phyloP scores from a whole-genome alignment of 2,329 filamentous ascomycete species.

The Cladosporium colombiae region DNA sequence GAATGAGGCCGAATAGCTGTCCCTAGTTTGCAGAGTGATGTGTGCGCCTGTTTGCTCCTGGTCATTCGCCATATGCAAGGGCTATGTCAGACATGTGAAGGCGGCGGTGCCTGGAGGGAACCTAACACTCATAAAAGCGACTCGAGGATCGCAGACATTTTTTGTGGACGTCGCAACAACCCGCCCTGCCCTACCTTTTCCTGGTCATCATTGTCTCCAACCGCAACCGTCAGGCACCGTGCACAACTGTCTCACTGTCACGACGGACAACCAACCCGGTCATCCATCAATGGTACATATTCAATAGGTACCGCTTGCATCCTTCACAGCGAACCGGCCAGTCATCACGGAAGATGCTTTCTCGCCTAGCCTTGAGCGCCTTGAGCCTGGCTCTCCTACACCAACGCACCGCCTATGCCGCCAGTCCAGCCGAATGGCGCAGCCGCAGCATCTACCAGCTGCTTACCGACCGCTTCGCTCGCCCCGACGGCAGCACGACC shows the following conservation, averaged over 20 bases:
- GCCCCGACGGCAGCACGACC: constrained; percentile 42
- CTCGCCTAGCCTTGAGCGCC: constrained; percentile 14
- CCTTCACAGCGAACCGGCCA: neutral
- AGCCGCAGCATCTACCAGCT: constrained; percentile 46
- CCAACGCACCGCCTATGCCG: constrained; percentile 25
- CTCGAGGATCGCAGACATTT: constrained; percentile 11
- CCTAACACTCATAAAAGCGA: constrained; percentile 10
- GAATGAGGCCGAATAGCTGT: constrained; percentile 13
- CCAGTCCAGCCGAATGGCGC: constrained; percentile 40
- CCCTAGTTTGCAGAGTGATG: constrained; percentile 12
- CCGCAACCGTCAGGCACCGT: constrained; percentile 9
- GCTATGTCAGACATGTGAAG: constrained; percentile 14
- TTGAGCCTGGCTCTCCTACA: constrained; percentile 29
- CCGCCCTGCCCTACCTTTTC: neutral
- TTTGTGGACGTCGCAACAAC: neutral
- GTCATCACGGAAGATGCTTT: constrained; percentile 11
- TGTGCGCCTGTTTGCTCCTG: constrained; percentile 13
- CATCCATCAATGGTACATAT: constrained; percentile 16
- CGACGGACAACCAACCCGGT: constrained; percentile 8
- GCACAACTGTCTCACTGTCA: constrained; percentile 5
- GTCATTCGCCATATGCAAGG: constrained; percentile 17
- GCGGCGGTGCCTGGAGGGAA: neutral
- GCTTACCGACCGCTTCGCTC: constrained; percentile 46
- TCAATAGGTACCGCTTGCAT: neutral
- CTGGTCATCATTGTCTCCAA: constrained; percentile 3